These are phyloP conservation scores for Coniferiporia weirii DNA, from an alignment of 1,284 basidiomycete genomes.

Conservation along the genomic window DNA sequence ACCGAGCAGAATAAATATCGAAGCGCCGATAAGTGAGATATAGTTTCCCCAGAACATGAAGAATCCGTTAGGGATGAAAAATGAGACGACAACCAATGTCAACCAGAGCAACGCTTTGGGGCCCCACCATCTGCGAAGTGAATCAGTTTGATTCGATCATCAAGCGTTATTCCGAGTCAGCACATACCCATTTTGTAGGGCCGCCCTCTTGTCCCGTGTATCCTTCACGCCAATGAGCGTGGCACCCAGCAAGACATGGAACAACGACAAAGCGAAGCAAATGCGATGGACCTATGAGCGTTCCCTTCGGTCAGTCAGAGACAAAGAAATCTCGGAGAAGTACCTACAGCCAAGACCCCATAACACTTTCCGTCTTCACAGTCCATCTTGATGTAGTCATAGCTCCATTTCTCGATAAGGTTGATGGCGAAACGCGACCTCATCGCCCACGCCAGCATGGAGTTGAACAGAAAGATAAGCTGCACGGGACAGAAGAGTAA, in stretches of 20 bases:
- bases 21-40: slow-evolving; percentile 85
- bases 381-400: slow-evolving; percentile 98
- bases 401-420: slow-evolving; percentile 88
- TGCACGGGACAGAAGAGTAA: slow-evolving; percentile 27
- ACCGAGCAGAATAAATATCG: slow-evolving; percentile 93
- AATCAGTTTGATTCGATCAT: neutral
- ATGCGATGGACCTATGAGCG: slow-evolving; percentile 82
- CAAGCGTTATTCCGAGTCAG: slow-evolving; percentile 20
- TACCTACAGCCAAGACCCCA: slow-evolving; percentile 87
- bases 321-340: neutral
- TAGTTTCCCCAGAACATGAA: slow-evolving; percentile 98
- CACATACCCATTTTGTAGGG: slow-evolving; percentile 90
- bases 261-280: slow-evolving; percentile 89
- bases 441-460: slow-evolving; percentile 96
- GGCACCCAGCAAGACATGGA: slow-evolving; percentile 80
- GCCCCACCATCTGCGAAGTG: slow-evolving; percentile 85
- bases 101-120: slow-evolving; percentile 91
- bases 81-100: slow-evolving; percentile 71
- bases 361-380: slow-evolving; percentile 93
- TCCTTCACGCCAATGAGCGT: slow-evolving; percentile 84
- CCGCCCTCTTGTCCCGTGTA: slow-evolving; percentile 86
- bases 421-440: slow-evolving; percentile 85
- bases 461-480: slow-evolving; percentile 95
- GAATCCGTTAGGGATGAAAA: slow-evolving; percentile 92
- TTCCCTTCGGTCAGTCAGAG: neutral